phyloP scores from a whole-genome alignment of 1,139 yeast genomes.

The Geotrichum fermentans region DNA sequence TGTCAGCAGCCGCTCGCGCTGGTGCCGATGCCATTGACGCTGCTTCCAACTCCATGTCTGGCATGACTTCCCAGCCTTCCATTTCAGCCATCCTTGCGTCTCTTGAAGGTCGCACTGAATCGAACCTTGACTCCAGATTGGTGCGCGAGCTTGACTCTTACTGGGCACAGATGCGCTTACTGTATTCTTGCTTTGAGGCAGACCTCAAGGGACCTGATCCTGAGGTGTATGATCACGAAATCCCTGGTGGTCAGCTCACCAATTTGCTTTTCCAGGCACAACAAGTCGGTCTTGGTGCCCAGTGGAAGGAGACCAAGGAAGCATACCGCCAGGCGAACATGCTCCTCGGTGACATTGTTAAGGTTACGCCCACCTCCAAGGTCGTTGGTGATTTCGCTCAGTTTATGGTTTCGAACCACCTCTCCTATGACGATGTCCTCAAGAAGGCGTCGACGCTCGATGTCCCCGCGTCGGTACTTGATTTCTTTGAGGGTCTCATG shows the following conservation, averaged over 20 bases:
- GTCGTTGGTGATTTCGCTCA: constrained; percentile 99
- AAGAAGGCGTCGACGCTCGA: constrained; percentile 85
- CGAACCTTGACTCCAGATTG: constrained; percentile 61
- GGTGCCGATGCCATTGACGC: constrained; percentile 99
- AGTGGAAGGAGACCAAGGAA: constrained; percentile 92
- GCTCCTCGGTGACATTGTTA: constrained; percentile 90
- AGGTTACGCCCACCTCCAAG: constrained; percentile 97
- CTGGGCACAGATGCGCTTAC: constrained; percentile 98
- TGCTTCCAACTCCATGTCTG: constrained; percentile 95
- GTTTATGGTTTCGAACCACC: constrained; percentile 94
- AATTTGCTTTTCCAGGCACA: constrained; percentile 97
- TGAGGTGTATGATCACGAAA: constrained; percentile 95
- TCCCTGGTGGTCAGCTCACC: constrained; percentile 98
- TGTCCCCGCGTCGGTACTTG: constrained; percentile 97
- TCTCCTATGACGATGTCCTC: constrained; percentile 76
- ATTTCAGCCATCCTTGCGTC: constrained; percentile 89
- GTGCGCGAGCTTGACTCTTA: constrained; percentile 84
- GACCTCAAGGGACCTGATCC: constrained; percentile 99
- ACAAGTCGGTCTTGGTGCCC: constrained; percentile 93
- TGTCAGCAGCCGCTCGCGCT: constrained; percentile 89
- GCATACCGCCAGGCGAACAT: constrained; percentile 87
- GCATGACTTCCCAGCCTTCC: constrained; percentile 97
- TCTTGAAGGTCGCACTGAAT: constrained; percentile 76
- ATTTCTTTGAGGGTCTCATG: constrained; percentile 97
- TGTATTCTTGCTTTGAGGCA: constrained; percentile 96